A percentile compares a stretch with the other conserved stretches of the same genome.
Evolutionary conservation across 352 stramenopile genomes (phyloP).

Genomic region (Globisporangium apiculatum): DNA sequence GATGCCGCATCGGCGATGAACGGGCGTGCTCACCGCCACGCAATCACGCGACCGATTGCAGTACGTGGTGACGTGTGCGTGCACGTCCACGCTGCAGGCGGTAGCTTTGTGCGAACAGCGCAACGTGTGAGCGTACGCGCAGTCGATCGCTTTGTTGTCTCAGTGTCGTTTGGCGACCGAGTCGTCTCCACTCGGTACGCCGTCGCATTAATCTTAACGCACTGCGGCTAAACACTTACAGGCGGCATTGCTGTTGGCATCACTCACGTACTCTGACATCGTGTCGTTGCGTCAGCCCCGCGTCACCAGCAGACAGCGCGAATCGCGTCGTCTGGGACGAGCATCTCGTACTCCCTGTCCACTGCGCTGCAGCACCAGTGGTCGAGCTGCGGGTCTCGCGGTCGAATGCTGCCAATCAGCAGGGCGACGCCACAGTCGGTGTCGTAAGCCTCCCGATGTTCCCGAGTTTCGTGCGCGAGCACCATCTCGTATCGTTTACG

Average conservation of each 20-base stretch:
- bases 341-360: slow-evolving; percentile 18
- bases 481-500: slow-evolving; percentile 24
- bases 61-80: slow-evolving; percentile 5
- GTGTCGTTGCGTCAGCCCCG: background rate
- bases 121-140: background rate
- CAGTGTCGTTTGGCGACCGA: background rate
- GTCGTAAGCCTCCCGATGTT: slow-evolving; percentile 25
- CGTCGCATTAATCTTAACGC: background rate
- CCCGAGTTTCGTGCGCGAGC: slow-evolving; percentile 11
- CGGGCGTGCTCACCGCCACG: background rate
- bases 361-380: slow-evolving; percentile 10
- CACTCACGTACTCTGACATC: background rate
- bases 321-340: slow-evolving; percentile 27
- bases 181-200: slow-evolving; percentile 2
- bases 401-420: background rate
- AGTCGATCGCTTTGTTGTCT: slow-evolving; percentile 1
- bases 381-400: slow-evolving; percentile 17
- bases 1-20: no score
- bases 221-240: no score
- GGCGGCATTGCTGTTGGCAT: no score
- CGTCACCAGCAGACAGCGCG: background rate
- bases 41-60: background rate
- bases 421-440: slow-evolving; percentile 4
- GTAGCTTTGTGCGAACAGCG: slow-evolving; percentile 2
- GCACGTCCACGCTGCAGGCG: slow-evolving; percentile 2